A percentile compares a stretch with the other conserved stretches of the same genome.
phyloP scores from a whole-genome alignment of 495 filamentous ascomycete genomes.

The Podospora appendiculata region DNA sequence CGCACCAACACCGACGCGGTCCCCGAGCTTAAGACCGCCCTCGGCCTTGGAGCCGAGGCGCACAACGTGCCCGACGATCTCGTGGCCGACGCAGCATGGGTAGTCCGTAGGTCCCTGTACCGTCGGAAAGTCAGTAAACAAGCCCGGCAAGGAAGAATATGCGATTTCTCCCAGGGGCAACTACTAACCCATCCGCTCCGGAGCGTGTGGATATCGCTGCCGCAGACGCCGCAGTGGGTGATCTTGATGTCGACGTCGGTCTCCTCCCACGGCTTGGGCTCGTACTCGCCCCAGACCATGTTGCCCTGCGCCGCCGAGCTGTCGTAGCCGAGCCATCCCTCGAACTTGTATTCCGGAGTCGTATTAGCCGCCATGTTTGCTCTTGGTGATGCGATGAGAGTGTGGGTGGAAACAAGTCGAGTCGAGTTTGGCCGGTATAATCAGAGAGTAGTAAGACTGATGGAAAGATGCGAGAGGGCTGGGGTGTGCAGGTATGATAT shows the following conservation, averaged over 20 bases:
- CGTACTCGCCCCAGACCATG: constrained; percentile 62
- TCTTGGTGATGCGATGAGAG: too few relatives aligned
- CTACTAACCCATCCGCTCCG: constrained; percentile 58
- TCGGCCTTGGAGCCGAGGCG: constrained; percentile 55
- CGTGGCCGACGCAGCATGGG: constrained; percentile 72
- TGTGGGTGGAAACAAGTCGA: too few relatives aligned
- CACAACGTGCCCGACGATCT: constrained; percentile 73
- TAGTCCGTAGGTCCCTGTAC: constrained; percentile 52
- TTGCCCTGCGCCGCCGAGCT: constrained; percentile 53
- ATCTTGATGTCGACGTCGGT: constrained; percentile 73
- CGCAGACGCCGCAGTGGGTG: constrained; percentile 81
- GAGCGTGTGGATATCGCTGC: constrained; percentile 69
- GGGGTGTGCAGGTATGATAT: too few relatives aligned
- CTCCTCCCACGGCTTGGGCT: constrained; percentile 71
- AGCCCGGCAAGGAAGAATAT: too few relatives aligned
- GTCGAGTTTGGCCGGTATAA: too few relatives aligned
- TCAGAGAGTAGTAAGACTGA: too few relatives aligned
- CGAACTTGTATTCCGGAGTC: constrained; percentile 44
- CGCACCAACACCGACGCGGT: constrained; percentile 81
- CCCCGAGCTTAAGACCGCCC: constrained; percentile 58
- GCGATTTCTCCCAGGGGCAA: background rate
- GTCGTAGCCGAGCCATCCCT: constrained; percentile 74
- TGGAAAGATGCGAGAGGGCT: too few relatives aligned
- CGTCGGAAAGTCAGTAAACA: too few relatives aligned
- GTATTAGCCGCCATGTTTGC: too few relatives aligned